Conservation (phyloP, 257 asterid genomes). For the Nemophila menziesii region DNA sequence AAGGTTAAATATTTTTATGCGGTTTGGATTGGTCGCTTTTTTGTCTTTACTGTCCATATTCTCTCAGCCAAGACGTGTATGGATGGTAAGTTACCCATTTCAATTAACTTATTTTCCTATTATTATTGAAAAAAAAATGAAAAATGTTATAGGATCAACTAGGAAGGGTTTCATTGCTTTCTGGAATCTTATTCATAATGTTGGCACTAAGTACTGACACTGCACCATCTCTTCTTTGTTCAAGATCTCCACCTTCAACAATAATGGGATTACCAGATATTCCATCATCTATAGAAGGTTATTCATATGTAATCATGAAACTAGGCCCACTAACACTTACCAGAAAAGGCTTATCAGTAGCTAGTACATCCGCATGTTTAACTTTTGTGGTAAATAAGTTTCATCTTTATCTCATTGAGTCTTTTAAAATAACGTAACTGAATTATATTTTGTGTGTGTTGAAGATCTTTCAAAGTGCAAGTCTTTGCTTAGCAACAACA, state of each 20-base stretch:
- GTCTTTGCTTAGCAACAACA: constrained; percentile 89
- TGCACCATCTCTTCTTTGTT: constrained; percentile 66
- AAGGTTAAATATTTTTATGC: constrained; percentile 39
- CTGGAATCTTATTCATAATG: constrained; percentile 69
- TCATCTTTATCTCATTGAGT: neutral
- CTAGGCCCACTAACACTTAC: constrained; percentile 85
- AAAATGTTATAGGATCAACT: constrained; percentile 72
- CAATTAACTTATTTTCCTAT: neutral
- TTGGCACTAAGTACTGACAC: constrained; percentile 77
- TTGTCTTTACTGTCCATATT: constrained; percentile 50
- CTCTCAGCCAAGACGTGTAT: constrained; percentile 76
- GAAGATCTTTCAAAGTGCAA: constrained; percentile 96
- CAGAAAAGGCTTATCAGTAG: constrained; percentile 70
- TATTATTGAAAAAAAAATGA: too few relatives aligned
- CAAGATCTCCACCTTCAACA: constrained; percentile 79
- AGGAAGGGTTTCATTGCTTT: constrained; percentile 78
- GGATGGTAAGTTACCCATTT: constrained; percentile 52
- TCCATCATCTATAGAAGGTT: constrained; percentile 61
- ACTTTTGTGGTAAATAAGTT: constrained; percentile 85
- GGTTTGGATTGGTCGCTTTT: constrained; percentile 53
- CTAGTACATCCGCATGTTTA: constrained; percentile 82
- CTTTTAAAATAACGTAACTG: neutral
- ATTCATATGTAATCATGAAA: constrained; percentile 62
- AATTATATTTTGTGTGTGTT: constrained; percentile 13
- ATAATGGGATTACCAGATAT: constrained; percentile 47